Evolutionary conservation across 2,329 filamentous ascomycete genomes (phyloP).

Genomic region (Cryphonectria nitschkei): DNA sequence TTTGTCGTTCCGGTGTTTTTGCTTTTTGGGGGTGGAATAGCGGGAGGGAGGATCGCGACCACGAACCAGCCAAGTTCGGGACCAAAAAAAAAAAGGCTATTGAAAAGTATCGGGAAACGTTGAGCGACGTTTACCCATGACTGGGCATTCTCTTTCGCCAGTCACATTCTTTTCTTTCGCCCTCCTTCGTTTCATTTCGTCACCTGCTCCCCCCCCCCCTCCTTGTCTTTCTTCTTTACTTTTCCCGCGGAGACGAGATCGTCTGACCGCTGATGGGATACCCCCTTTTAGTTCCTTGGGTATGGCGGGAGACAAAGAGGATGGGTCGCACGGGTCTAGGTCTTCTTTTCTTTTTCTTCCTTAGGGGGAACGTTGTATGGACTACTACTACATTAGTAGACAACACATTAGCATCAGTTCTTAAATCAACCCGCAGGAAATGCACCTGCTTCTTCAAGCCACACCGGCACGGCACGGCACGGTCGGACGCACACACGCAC

Average conservation of each 20-base stretch:
- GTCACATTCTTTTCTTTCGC: no score
- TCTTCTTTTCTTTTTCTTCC: not conserved
- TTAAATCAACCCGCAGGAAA: not conserved
- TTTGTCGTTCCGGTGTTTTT: not conserved
- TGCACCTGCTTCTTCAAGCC: not conserved
- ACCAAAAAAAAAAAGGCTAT: not conserved
- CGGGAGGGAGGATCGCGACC: not conserved
- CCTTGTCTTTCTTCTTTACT: not conserved
- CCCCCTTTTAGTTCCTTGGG: not conserved
- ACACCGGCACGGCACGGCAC: not conserved
- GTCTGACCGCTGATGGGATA: not conserved
- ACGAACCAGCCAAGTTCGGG: not conserved
- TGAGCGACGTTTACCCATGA: not conserved
- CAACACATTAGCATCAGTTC: not conserved
- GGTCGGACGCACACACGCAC: not conserved
- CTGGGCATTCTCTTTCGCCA: not conserved
- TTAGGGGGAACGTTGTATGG: not conserved
- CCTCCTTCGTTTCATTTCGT: not conserved
- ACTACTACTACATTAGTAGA: not conserved
- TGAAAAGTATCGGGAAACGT: not conserved
- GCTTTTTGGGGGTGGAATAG: not conserved
- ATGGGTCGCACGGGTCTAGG: not conserved
- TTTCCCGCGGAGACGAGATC: not conserved
- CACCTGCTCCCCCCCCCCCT: no score
- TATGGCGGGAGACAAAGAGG: not conserved